phyloP scores from a whole-genome alignment of 192 early-diverging fungal genomes.

The Obelidium mucronatum region DNA sequence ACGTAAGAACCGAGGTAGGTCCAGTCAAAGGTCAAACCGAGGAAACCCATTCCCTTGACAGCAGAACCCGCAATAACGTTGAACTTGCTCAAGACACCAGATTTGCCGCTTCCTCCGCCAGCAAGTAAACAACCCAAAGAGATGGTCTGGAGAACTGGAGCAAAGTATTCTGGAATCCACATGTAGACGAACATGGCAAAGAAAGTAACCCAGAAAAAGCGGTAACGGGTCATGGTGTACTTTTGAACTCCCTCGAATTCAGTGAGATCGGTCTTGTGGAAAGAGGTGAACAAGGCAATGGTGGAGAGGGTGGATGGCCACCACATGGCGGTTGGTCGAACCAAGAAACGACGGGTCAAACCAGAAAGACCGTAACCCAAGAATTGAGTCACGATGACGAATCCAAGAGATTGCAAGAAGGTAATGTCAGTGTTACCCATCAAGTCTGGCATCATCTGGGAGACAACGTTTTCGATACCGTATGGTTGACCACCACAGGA shows the following conservation, averaged over 20 bases:
- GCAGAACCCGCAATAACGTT: neutral
- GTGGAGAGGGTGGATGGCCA: constrained; percentile 47
- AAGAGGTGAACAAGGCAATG: constrained; percentile 25
- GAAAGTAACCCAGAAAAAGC: constrained; percentile 22
- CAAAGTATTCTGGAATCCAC: constrained; percentile 15
- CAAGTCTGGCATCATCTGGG: constrained; percentile 34
- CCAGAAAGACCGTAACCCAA: constrained; percentile 77
- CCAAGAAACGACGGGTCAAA: constrained; percentile 78
- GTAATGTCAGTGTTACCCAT: constrained; percentile 30
- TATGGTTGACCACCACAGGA: constrained; percentile 55
- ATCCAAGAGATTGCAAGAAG: constrained; percentile 41
- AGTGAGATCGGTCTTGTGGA: constrained; percentile 1
- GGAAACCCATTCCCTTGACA: constrained; percentile 27
- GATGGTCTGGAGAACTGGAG: constrained; percentile 7
- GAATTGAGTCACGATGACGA: constrained; percentile 72
- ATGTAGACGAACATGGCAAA: constrained; percentile 19
- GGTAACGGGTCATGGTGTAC: neutral
- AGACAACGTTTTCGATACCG: constrained; percentile 53
- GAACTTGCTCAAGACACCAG: constrained; percentile 44
- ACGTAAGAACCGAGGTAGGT: constrained; percentile 10
- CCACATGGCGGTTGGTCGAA: constrained; percentile 83
- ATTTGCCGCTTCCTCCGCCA: neutral
- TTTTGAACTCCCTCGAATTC: neutral
- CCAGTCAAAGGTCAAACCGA: constrained; percentile 40
- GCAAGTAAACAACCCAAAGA: constrained; percentile 27